Percentiles rank a stretch among this genome's conserved stretches.
phyloP scores from a whole-genome alignment of 2,329 filamentous ascomycete species.

The Trichoderma harzianum region DNA sequence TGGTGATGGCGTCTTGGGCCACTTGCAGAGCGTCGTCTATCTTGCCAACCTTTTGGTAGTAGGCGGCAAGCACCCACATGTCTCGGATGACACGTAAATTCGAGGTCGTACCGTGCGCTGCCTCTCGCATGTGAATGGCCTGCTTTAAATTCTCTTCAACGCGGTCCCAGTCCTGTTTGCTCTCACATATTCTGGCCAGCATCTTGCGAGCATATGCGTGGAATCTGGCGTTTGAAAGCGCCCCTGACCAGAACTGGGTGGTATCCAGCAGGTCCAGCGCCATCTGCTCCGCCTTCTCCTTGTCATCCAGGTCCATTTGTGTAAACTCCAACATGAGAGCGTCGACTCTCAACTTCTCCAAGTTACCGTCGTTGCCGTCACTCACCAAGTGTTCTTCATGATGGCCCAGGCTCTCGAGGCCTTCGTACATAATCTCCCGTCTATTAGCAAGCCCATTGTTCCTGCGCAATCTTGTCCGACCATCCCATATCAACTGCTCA shows the following conservation, averaged over 20 bases:
- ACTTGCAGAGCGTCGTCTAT: constrained; percentile 28
- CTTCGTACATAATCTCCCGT: constrained; percentile 30
- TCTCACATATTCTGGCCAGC: constrained; percentile 35
- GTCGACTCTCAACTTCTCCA: constrained; percentile 31
- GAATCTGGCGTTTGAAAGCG: constrained; percentile 33
- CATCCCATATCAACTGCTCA: constrained; percentile 39
- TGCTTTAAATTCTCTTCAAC: constrained; percentile 34
- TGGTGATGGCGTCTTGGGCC: constrained; percentile 32
- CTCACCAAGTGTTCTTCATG: constrained; percentile 15
- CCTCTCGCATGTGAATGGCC: constrained; percentile 35
- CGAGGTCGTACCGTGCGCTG: constrained; percentile 34
- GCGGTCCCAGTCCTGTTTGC: constrained; percentile 30
- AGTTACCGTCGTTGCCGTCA: constrained; percentile 21
- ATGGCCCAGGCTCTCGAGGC: constrained; percentile 28
- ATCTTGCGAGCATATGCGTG: constrained; percentile 39
- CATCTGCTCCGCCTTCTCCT: constrained; percentile 30
- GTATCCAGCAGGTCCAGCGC: constrained; percentile 29
- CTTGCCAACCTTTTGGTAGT: constrained; percentile 32
- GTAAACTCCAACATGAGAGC: constrained; percentile 37
- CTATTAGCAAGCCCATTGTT: constrained; percentile 30
- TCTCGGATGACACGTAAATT: constrained; percentile 37
- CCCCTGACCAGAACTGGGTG: constrained; percentile 24
- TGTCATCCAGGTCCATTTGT: constrained; percentile 37
- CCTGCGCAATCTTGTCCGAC: constrained; percentile 34
- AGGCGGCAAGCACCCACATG: constrained; percentile 38